Evolutionary conservation across 345 rosid genomes (phyloP).

Genomic region (Eucalyptus regnans): DNA sequence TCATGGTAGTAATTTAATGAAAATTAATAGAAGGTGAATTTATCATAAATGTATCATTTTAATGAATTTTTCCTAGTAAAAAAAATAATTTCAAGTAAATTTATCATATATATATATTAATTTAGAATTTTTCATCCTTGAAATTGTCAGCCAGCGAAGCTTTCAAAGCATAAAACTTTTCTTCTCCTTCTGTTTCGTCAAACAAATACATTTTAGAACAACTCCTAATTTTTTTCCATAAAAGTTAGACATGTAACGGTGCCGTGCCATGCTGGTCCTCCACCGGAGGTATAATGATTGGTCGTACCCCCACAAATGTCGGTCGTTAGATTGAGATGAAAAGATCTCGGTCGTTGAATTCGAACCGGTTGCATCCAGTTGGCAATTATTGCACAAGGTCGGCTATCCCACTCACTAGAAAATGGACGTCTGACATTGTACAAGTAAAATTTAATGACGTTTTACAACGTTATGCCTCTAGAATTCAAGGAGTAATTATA

Average conservation of each 20-base stretch:
- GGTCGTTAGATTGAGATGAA: background rate
- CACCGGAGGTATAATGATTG: background rate
- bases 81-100: accelerated
- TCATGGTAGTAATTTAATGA: accelerated
- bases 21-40: accelerated
- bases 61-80: accelerated
- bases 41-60: accelerated
- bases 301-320: background rate
- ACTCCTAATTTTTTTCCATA: background rate
- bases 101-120: too few relatives aligned
- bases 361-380: background rate
- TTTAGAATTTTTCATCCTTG: accelerated
- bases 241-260: background rate
- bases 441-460: background rate
- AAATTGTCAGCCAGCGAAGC: background rate
- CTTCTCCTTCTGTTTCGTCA: background rate
- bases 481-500: accelerated
- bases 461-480: background rate
- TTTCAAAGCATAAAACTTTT: background rate
- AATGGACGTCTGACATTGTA: background rate
- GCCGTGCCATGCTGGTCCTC: background rate
- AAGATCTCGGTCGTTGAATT: background rate
- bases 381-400: background rate
- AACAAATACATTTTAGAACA: background rate
- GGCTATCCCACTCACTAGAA: background rate